These are phyloP conservation scores for Cardiospermum halicacabum DNA, from an alignment of 345 rosid genomes.

Conservation along the genomic window DNA sequence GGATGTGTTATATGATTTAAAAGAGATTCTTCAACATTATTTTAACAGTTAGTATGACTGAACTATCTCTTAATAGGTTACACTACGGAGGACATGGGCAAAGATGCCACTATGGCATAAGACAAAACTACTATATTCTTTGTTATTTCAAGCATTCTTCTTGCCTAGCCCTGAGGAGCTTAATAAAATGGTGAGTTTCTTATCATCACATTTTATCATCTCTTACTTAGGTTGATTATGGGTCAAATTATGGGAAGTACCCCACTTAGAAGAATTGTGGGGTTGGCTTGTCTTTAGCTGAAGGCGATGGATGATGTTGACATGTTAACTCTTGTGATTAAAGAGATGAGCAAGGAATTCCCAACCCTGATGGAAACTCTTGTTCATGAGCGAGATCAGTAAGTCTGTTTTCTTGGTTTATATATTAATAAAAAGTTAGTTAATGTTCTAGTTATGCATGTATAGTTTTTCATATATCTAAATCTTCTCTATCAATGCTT, in stretches of 20 bases:
- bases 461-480: background rate
- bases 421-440: background rate
- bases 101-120: constrained; percentile 95
- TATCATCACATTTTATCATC: background rate
- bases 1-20: too few species aligned
- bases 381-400: constrained; percentile 97
- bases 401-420: constrained; percentile 33
- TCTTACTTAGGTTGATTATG: background rate
- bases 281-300: constrained; percentile 43
- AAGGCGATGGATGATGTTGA: constrained; percentile 91
- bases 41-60: constrained; percentile 3
- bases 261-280: constrained; percentile 7
- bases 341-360: constrained; percentile 96
- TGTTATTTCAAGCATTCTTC: constrained; percentile 75
- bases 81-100: constrained; percentile 69
- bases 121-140: constrained; percentile 56
- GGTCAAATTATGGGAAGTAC: background rate
- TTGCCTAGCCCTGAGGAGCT: constrained; percentile 73
- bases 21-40: too few species aligned
- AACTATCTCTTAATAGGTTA: constrained; percentile 48
- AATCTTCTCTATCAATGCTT: background rate
- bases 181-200: constrained; percentile 62
- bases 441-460: background rate
- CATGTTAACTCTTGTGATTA: constrained; percentile 93
- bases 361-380: constrained; percentile 94